Base-by-base conservation (phyloP, 1,284 basidiomycete species). In the Ceratobasidium sp. region DNA sequence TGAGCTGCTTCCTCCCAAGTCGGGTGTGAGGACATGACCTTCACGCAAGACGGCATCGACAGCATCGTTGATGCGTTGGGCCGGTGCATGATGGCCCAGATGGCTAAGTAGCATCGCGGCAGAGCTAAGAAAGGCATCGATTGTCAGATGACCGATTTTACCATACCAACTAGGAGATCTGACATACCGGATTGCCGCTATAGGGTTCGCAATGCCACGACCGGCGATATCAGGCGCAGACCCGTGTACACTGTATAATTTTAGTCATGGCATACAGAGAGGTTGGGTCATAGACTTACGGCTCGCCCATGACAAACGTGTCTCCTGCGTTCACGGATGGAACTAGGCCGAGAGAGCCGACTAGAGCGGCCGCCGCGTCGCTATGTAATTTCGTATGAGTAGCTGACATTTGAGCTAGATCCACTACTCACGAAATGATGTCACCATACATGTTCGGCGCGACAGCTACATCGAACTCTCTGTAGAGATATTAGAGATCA, bases 361-460 rank as follows among this genome's bases (percentile, higher is more conserved):
- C 97, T 16, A 99, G 88, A 14, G 97, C 97, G 23, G 97, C 97
- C 14, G 97, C 97, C 46, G 96, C 97, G 79, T 99, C 97, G 45
- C 94, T 96, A 76, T 18, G 28, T 6, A n/a, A 4, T 39, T 14
- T 14, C 55, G 2, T 55, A 21, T 16, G 0, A 67, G 16, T 48
- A n/a, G n/a, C 26, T 18, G 9, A 48, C 5, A 14, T 4, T 28
- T 3, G 21, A 57, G 10, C n/a, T 21, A 53, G 2, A 43, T 34
- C n/a, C 46, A n/a, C 12, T 2, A 86, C 92, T 78, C 77, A 96
- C 92, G 96, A 98, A 76, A 99, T 86, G 79, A 99, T 99, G 83
- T 99, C 97, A 26, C 97, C 97, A 81, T 99, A 99, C 36, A 99
- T 88, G 82, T 99, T 99, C 28, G 97, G 97, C 23, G 94, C 94